Evolutionary conservation across 176 grass and related monocot genomes (phyloP).

Genomic region (Oropetium thomaeum): DNA sequence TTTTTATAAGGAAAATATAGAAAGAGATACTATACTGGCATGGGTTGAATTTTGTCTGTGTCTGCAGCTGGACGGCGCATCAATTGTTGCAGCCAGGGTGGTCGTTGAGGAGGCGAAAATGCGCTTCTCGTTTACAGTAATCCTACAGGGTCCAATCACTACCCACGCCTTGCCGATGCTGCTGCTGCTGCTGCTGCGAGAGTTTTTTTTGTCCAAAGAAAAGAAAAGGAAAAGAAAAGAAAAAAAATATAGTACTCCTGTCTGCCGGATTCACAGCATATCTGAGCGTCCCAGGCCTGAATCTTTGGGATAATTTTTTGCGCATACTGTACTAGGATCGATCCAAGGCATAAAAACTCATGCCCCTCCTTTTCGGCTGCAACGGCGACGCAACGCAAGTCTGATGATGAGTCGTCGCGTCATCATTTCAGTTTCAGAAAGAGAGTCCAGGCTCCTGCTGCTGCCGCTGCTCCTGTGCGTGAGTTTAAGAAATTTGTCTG

Average conservation of each 20-base stretch:
- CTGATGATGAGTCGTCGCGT: background rate
- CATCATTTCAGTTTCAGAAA: slow-evolving; percentile 31
- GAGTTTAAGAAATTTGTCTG: slow-evolving; percentile 3
- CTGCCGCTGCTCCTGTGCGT: too few species aligned
- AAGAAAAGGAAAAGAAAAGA: background rate
- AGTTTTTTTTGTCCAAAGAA: too few species aligned
- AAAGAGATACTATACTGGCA: too few species aligned
- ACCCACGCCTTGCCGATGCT: too few species aligned
- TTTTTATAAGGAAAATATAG: too few species aligned
- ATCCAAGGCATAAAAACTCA: background rate
- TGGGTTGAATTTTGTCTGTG: too few species aligned
- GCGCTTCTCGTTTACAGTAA: background rate
- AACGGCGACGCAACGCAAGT: too few species aligned
- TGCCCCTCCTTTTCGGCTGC: background rate
- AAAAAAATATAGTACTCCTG: background rate
- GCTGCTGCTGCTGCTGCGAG: slow-evolving; percentile 10
- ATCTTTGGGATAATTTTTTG: background rate
- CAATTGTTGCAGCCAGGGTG: background rate
- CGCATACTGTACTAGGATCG: too few species aligned
- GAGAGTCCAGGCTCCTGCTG: background rate
- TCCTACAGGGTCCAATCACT: background rate
- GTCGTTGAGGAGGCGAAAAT: slow-evolving; percentile 12
- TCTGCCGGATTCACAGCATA: background rate
- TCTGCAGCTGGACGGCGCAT: too few species aligned
- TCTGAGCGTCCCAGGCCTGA: background rate